Base-by-base conservation (phyloP, 805 yeast species). In the Hanseniaspora mollemarum region DNA sequence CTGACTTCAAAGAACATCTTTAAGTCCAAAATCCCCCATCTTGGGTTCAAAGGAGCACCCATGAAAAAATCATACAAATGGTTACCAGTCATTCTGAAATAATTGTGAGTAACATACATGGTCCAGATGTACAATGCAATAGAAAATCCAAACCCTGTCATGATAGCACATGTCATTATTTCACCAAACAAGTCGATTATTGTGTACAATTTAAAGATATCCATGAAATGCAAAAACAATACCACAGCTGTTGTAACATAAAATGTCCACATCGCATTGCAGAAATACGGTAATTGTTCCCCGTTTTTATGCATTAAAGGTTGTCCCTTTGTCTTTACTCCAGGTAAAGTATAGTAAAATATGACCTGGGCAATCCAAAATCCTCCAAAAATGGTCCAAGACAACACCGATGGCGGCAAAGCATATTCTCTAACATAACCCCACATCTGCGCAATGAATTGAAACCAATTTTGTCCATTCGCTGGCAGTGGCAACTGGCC, bases 1-100 rank as follows among this genome's bases (percentile, higher is more conserved):
- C 98, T 80, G 40, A 92, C 96, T 68, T 92, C 98, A 64, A 87
- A 90, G 67, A 92, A 92, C 94, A 92, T 87, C 73, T 92, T 92
- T 65, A 87, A 72, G 68, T 92, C 98, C 59, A 90, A 74, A 59
- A 81, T 81, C 38, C 96, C 97, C 62, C 90, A 73, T 65, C 98
- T 76, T 56, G 98, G 98, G 67, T 92, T 92, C 64, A 92, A 76
- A 38, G 96, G 94, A 15, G 96, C 96, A 44, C 98, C 98, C 94
- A 92, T 81, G 71, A 92, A 92, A 61, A 87, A 72, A 67, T 92
- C 98, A 62, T 87, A 90, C 57, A 92, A 66, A 60, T 76, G 82
- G 66, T 83, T 86, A 21, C 97, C 96, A 8, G 96, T 81, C 90
- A 90, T 78, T 55, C 92, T 74, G 65, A 86, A 90, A 65, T 83